phyloP scores from a whole-genome alignment of 805 yeast genomes.

The Clavispora asparagi region DNA sequence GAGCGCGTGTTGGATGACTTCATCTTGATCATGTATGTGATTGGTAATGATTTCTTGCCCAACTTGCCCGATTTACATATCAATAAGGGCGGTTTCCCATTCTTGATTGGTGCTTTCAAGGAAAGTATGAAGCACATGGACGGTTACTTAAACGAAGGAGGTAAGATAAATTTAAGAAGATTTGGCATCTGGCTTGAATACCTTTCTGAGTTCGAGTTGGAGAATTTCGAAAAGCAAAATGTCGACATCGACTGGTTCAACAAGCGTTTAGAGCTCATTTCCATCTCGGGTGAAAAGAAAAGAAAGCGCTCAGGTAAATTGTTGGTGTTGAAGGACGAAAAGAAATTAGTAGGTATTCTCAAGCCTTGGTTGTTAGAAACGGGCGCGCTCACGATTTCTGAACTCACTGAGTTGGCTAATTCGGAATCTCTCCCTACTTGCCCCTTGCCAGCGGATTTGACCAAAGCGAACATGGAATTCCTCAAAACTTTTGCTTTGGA shows the following conservation, averaged over 20 bases:
- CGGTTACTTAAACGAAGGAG: conserved; percentile 81
- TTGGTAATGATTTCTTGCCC: conserved; percentile 97
- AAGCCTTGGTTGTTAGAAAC: conserved; percentile 46
- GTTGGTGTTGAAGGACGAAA: conserved; percentile 65
- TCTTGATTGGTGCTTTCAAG: conserved; percentile 82
- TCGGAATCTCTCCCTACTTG: conserved; percentile 23
- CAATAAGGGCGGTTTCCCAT: conserved; percentile 96
- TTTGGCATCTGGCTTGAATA: conserved; percentile 71
- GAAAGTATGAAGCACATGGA: conserved; percentile 66
- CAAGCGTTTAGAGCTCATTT: conserved; percentile 72
- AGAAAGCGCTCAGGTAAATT: conserved; percentile 63
- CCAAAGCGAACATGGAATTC: conserved; percentile 51
- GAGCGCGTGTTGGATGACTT: conserved; percentile 91
- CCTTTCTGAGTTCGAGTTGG: conserved; percentile 74
- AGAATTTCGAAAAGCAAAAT: conserved; percentile 78
- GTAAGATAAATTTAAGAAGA: conserved; percentile 71
- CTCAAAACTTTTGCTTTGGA: conserved; percentile 62
- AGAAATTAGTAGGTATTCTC: conserved; percentile 58
- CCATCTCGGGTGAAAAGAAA: conserved; percentile 65
- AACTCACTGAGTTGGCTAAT: conserved; percentile 31
- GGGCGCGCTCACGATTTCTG: conserved; percentile 23
- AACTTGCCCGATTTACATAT: conserved; percentile 90
- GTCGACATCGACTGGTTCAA: conserved; percentile 91
- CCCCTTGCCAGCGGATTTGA: conserved; percentile 43
- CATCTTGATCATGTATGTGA: conserved; percentile 84